These are phyloP conservation scores for Candida glaebosa DNA, from an alignment of 805 yeast genomes.

Conservation along the genomic window DNA sequence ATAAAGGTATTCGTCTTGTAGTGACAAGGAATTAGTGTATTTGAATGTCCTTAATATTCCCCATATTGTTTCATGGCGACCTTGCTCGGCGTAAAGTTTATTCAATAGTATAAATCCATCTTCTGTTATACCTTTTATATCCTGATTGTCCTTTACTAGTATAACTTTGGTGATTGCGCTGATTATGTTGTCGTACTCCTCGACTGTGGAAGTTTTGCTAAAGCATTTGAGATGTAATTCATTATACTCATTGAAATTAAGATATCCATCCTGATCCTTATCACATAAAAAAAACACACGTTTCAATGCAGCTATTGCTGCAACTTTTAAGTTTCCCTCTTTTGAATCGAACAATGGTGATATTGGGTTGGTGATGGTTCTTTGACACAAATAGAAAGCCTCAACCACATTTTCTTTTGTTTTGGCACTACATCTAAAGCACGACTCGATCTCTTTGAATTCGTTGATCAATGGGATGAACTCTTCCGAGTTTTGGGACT, in stretches of 20 bases:
- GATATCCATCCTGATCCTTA: constrained; percentile 82
- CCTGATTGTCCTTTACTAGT: constrained; percentile 19
- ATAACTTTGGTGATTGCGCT: constrained; percentile 29
- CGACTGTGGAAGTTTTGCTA: constrained; percentile 39
- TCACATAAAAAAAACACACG: constrained; percentile 85
- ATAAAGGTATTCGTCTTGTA: constrained; percentile 72
- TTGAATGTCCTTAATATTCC: constrained; percentile 84
- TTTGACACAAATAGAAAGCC: constrained; percentile 87
- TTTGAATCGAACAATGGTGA: constrained; percentile 93
- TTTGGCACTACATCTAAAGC: constrained; percentile 84
- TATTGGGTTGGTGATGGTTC: constrained; percentile 90
- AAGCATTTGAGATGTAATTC: constrained; percentile 75
- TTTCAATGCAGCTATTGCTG: constrained; percentile 70
- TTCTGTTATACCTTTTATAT: constrained; percentile 56
- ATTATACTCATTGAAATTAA: constrained; percentile 68
- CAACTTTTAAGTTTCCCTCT: constrained; percentile 75
- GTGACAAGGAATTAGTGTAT: constrained; percentile 87
- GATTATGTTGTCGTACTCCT: constrained; percentile 37
- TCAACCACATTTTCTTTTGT: constrained; percentile 83
- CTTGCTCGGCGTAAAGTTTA: constrained; percentile 81
- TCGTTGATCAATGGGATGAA: constrained; percentile 82
- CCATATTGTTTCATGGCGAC: constrained; percentile 97
- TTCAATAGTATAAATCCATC: constrained; percentile 77
- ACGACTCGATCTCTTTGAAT: constrained; percentile 91
- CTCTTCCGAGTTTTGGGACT: constrained; percentile 58